phyloP scores from a whole-genome alignment of 2,329 filamentous ascomycete genomes.

The Thermothelomyces thermophilus region DNA sequence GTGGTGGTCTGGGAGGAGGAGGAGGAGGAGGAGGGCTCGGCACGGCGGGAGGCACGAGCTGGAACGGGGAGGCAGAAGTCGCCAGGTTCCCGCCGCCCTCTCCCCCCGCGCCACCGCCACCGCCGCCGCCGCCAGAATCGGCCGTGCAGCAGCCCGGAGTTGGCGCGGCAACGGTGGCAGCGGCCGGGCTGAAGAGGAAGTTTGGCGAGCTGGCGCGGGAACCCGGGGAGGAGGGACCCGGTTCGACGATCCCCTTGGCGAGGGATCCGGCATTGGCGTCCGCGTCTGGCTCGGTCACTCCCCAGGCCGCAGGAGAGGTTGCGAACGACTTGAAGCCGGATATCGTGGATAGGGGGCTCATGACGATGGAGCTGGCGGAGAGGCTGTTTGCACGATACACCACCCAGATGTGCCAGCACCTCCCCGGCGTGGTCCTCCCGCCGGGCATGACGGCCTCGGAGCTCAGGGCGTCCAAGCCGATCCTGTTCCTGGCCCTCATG shows the following conservation, averaged over 20 bases:
- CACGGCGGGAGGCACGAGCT: neutral
- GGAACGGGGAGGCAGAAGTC: constrained; percentile 2
- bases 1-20: neutral
- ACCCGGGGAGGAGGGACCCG: neutral
- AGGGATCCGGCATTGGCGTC: neutral
- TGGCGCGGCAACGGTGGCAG: neutral
- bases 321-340: constrained; percentile 30
- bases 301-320: constrained; percentile 17
- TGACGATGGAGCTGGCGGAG: constrained; percentile 49
- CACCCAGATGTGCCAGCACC: constrained; percentile 52
- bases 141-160: neutral
- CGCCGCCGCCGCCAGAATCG: too few relatives aligned
- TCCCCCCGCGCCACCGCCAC: neutral
- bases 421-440: constrained; percentile 57
- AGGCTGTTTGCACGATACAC: constrained; percentile 54
- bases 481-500: constrained; percentile 65
- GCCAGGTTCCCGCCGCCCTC: neutral
- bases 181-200: constrained; percentile 9
- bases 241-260: neutral
- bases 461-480: constrained; percentile 53
- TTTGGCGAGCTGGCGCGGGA: constrained; percentile 6
- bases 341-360: constrained; percentile 52
- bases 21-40: neutral
- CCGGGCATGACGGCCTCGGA: constrained; percentile 46
- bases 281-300: constrained; percentile 12